These are phyloP conservation scores for Trifolium subterraneum DNA, from an alignment of 306 rosid species.

Conservation along the genomic window DNA sequence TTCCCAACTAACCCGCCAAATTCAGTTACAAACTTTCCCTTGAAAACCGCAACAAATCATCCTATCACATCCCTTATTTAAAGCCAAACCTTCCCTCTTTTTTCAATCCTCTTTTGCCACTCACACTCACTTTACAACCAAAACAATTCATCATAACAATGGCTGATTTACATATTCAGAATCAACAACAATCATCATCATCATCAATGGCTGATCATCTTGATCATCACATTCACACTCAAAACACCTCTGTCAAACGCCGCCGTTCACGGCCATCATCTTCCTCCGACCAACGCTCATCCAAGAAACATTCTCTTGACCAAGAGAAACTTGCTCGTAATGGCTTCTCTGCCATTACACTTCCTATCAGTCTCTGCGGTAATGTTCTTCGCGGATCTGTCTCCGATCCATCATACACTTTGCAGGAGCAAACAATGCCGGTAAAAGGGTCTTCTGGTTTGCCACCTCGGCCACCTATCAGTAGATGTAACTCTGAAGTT, in stretches of 20 bases:
- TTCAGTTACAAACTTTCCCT: background rate
- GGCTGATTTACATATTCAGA: background rate
- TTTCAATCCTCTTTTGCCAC: background rate
- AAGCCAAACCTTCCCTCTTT: background rate
- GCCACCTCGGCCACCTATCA: conserved; percentile 40
- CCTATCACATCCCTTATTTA: background rate
- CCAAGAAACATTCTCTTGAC: conserved; percentile 43
- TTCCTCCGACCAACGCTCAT: conserved; percentile 1
- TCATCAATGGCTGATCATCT: conserved; percentile 1
- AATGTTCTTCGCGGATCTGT: conserved; percentile 34
- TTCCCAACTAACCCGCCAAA: background rate
- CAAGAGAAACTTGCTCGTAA: conserved; percentile 1
- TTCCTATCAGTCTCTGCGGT: conserved; percentile 26
- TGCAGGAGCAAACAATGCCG: background rate
- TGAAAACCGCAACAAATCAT: background rate
- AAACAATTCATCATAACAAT: background rate
- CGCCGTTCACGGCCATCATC: conserved; percentile 20
- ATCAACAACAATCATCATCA: conserved; percentile 8
- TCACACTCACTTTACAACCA: background rate
- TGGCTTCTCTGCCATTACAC: conserved; percentile 44
- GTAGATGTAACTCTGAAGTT: conserved; percentile 28
- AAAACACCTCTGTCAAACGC: conserved; percentile 42
- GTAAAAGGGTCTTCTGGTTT: conserved; percentile 2
- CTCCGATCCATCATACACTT: conserved; percentile 25
- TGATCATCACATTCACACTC: background rate